Percentiles rank a stretch among this genome's conserved stretches.
These are phyloP conservation scores for Aureobasidium leucospermi DNA, from an alignment of 2,329 filamentous ascomycete genomes.

Conservation along the genomic window DNA sequence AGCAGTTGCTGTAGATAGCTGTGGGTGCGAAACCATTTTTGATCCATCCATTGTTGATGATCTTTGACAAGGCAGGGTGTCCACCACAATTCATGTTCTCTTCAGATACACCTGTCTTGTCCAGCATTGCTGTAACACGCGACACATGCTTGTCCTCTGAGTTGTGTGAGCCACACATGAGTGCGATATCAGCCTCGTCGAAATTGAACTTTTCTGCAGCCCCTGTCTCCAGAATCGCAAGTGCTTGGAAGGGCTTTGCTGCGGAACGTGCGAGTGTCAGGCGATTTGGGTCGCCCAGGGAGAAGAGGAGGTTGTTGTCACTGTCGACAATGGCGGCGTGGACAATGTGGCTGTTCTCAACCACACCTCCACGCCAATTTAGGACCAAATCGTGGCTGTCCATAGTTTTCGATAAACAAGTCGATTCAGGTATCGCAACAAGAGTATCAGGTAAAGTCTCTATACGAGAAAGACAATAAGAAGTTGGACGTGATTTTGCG, in stretches of 20 bases:
- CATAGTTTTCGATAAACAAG: not conserved
- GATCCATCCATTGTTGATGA: not conserved
- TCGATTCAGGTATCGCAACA: too few relatives aligned
- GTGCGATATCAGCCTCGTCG: not conserved
- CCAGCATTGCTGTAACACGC: not conserved
- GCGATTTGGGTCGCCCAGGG: not conserved
- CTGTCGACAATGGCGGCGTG: not conserved
- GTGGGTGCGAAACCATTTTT: not conserved
- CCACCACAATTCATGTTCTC: not conserved
- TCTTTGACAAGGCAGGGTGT: not conserved
- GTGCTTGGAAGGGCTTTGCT: not conserved
- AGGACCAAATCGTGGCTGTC: not conserved
- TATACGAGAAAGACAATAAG: too few relatives aligned
- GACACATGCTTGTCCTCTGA: not conserved
- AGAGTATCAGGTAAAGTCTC: too few relatives aligned
- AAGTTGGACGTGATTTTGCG: not conserved
- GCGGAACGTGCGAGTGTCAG: not conserved
- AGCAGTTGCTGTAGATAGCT: not conserved
- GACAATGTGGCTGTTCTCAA: constrained; percentile 1
- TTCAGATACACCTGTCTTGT: not conserved
- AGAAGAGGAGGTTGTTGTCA: not conserved
- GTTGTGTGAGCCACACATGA: not conserved
- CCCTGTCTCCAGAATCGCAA: not conserved
- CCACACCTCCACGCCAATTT: not conserved
- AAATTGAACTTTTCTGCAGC: not conserved